These are phyloP conservation scores for Arxiozyma bovina DNA, from an alignment of 1,139 yeast genomes.

Conservation along the genomic window DNA sequence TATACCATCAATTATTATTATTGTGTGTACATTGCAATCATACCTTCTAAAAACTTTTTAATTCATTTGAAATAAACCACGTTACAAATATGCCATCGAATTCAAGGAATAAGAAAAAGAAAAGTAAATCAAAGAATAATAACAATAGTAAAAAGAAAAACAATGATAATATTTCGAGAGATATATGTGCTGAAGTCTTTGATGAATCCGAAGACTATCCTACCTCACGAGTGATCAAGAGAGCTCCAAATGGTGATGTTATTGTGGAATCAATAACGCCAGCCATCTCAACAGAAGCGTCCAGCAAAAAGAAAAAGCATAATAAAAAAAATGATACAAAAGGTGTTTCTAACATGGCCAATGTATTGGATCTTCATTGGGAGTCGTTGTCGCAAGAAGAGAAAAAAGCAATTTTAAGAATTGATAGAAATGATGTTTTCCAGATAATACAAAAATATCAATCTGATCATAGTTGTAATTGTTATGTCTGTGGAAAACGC, in stretches of 20 bases:
- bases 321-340: constrained; percentile 31
- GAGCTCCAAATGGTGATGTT: constrained; percentile 66
- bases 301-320: constrained; percentile 40
- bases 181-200: constrained; percentile 38
- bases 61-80: background rate
- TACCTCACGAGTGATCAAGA: constrained; percentile 60
- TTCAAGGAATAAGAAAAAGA: constrained; percentile 25
- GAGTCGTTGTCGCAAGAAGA: constrained; percentile 50
- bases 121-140: constrained; percentile 20
- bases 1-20: background rate
- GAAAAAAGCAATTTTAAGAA: constrained; percentile 53
- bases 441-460: constrained; percentile 53
- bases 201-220: constrained; percentile 62
- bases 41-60: too few relatives aligned
- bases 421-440: constrained; percentile 65
- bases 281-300: constrained; percentile 3
- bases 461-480: constrained; percentile 49
- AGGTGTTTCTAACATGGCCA: constrained; percentile 17
- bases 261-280: constrained; percentile 39
- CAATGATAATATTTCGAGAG: background rate
- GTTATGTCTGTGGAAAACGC: constrained; percentile 74
- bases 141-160: constrained; percentile 7
- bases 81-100: constrained; percentile 18
- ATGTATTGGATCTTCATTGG: constrained; percentile 46
- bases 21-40: background rate